Percentiles rank a stretch among this genome's conserved stretches.
phyloP scores from a whole-genome alignment of 768 basidiomycete species.

The Tricholomella constricta region DNA sequence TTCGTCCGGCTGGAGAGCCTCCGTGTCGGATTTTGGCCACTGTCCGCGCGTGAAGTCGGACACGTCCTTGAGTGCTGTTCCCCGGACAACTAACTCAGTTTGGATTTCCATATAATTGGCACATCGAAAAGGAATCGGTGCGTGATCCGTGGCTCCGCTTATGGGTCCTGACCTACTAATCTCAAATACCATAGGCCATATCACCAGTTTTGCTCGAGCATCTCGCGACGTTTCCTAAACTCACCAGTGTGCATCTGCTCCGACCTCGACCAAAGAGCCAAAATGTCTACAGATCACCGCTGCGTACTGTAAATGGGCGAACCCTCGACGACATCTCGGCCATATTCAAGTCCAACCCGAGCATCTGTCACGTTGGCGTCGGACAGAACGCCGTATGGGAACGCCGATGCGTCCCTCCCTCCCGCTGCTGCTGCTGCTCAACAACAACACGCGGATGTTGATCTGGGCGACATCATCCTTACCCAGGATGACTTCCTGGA shows the following conservation, averaged over 20 bases:
- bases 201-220: constrained; percentile 14
- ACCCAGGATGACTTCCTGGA: neutral
- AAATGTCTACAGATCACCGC: neutral
- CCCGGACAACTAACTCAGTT: constrained; percentile 14
- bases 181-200: constrained; percentile 6
- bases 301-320: constrained; percentile 5
- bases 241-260: constrained; percentile 23
- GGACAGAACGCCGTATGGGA: constrained; percentile 21
- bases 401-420: neutral
- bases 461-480: neutral
- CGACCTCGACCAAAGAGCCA: constrained; percentile 20
- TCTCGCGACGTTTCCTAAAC: constrained; percentile 16
- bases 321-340: constrained; percentile 15
- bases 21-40: constrained; percentile 15
- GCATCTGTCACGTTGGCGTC: constrained; percentile 19
- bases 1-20: constrained; percentile 17
- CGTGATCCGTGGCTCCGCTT: neutral
- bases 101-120: constrained; percentile 20
- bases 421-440: too few relatives aligned
- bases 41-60: constrained; percentile 7
- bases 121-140: constrained; percentile 7
- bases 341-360: constrained; percentile 17
- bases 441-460: neutral
- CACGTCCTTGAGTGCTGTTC: constrained; percentile 12
- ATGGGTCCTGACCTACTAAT: neutral